Percentiles rank a stretch among this genome's conserved stretches.
phyloP scores from a whole-genome alignment of 148 eudicot species.

The Fagopyrum tataricum region DNA sequence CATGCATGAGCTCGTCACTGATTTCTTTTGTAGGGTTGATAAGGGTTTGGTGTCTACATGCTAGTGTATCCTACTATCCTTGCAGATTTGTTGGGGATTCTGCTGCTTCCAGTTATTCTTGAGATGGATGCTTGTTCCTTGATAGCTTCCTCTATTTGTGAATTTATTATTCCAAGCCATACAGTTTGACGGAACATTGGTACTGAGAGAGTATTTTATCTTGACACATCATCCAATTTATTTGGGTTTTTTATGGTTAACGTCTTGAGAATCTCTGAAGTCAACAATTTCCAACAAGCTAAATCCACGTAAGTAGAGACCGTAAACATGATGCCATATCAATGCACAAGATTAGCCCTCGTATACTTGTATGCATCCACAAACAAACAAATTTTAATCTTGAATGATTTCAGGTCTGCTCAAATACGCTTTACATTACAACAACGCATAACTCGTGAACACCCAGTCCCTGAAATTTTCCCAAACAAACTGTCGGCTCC shows the following conservation, averaged over 20 bases:
- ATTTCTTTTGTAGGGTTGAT: neutral
- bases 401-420: neutral
- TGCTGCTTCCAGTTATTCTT: neutral
- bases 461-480: neutral
- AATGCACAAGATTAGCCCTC: neutral
- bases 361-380: neutral
- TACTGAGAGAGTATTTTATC: neutral
- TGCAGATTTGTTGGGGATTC: neutral
- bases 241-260: neutral
- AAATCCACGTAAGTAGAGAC: neutral
- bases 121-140: too few relatives aligned
- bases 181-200: neutral
- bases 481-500: neutral
- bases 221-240: neutral
- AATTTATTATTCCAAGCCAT: neutral
- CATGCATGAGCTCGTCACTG: neutral
- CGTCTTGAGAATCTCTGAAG: neutral
- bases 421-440: constrained; percentile 1
- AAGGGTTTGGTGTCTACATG: neutral
- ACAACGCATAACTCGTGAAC: neutral
- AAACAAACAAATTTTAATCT: neutral
- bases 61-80: neutral
- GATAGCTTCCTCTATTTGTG: too few relatives aligned
- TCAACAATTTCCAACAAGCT: too few relatives aligned
- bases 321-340: neutral